Percentiles rank a stretch among this genome's conserved stretches.
phyloP scores from a whole-genome alignment of 768 basidiomycete genomes.

The Psilocybe cubensis region DNA sequence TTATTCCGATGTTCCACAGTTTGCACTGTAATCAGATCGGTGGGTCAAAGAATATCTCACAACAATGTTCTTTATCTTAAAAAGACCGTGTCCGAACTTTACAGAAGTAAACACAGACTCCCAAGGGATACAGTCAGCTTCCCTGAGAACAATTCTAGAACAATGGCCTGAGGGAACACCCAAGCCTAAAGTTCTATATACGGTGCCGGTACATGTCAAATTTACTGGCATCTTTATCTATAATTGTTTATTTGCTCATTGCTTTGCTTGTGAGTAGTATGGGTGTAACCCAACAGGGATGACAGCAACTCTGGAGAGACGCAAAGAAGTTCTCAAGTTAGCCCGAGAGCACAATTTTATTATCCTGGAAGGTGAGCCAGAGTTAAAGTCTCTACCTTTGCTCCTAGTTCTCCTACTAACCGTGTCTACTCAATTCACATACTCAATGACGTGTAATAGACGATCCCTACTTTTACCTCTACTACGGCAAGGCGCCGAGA shows the following conservation, averaged over 20 bases:
- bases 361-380: constrained; percentile 76
- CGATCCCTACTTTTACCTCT: constrained; percentile 80
- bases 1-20: constrained; percentile 64
- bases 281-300: constrained; percentile 89
- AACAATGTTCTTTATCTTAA: background rate
- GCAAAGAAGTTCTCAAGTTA: constrained; percentile 71
- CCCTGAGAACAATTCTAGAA: constrained; percentile 66
- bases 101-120: constrained; percentile 81
- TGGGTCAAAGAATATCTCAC: constrained; percentile 25
- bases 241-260: background rate
- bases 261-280: constrained; percentile 44
- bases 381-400: background rate
- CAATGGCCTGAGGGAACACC: constrained; percentile 74
- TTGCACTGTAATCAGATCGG: constrained; percentile 64
- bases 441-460: constrained; percentile 8
- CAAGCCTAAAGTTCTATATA: constrained; percentile 82
- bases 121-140: constrained; percentile 64
- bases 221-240: background rate
- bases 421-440: too few species aligned
- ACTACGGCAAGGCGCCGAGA: constrained; percentile 67
- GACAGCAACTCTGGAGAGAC: constrained; percentile 71
- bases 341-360: constrained; percentile 76
- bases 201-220: constrained; percentile 60
- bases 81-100: constrained; percentile 11
- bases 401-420: background rate